A percentile compares a stretch with the other conserved stretches of the same genome.
Evolutionary conservation across 192 early-diverging fungal species (phyloP).

Genomic region (Mortierella claussenii): DNA sequence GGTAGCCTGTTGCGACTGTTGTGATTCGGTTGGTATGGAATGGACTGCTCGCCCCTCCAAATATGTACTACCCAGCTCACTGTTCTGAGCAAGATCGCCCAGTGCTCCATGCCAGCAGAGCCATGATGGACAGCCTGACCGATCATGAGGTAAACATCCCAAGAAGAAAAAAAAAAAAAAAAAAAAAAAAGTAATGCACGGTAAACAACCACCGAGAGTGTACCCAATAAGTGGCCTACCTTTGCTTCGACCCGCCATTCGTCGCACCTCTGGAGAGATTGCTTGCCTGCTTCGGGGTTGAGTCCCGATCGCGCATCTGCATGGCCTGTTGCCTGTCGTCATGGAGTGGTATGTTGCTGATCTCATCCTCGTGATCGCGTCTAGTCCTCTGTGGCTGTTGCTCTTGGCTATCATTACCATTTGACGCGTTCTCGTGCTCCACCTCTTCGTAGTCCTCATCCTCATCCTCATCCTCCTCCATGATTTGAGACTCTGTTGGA

Average conservation of each 20-base stretch:
- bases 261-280: constrained; percentile 11
- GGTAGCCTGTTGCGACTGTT: background rate
- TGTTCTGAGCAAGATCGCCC: no score
- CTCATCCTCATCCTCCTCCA: constrained; percentile 47
- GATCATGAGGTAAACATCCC: constrained; percentile 11
- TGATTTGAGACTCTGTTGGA: constrained; percentile 21
- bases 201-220: constrained; percentile 4
- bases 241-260: constrained; percentile 33
- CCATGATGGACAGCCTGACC: background rate
- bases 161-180: background rate
- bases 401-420: no score
- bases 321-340: constrained; percentile 21
- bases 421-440: background rate
- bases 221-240: no score
- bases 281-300: constrained; percentile 15
- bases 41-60: constrained; percentile 4
- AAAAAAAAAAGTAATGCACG: constrained; percentile 6
- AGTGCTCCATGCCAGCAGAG: background rate
- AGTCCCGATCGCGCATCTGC: constrained; percentile 34
- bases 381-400: no score
- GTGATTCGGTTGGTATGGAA: constrained; percentile 9
- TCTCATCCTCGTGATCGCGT: constrained; percentile 17
- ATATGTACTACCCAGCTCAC: no score
- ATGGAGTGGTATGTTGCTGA: constrained; percentile 17
- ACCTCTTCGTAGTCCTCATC: constrained; percentile 12